A percentile compares a stretch with the other conserved stretches of the same genome.
Conservation (phyloP, 768 basidiomycete species). For the Hydnum rufescens region DNA sequence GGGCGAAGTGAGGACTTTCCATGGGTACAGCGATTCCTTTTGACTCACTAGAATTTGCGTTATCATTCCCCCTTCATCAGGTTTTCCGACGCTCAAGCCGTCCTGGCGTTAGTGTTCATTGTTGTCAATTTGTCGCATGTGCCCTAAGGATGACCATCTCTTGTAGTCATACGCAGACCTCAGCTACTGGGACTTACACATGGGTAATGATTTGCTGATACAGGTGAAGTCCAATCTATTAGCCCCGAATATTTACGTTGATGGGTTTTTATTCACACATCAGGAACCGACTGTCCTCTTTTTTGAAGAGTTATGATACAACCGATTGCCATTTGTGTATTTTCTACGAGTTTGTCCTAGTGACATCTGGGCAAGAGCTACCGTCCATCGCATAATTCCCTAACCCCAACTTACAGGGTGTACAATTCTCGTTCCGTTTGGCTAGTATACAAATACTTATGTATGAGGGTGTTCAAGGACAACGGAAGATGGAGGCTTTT, state of each 20-base stretch:
- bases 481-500: no score
- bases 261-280: background rate
- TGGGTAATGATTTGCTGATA: background rate
- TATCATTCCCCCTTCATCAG: background rate
- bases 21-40: background rate
- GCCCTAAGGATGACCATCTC: background rate
- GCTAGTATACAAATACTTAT: no score
- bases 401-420: no score
- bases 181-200: conserved; percentile 1
- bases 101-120: background rate
- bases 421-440: no score
- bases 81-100: background rate
- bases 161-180: background rate
- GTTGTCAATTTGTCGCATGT: background rate
- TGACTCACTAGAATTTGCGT: background rate
- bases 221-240: background rate
- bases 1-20: background rate
- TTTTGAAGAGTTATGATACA: background rate
- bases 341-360: background rate
- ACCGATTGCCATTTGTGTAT: background rate
- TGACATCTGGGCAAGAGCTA: background rate
- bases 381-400: background rate
- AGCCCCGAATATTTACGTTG: background rate
- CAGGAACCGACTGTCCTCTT: background rate
- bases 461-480: no score